Evolutionary conservation across 1,139 yeast species (phyloP).

Genomic region (Geotrichum reessii): DNA sequence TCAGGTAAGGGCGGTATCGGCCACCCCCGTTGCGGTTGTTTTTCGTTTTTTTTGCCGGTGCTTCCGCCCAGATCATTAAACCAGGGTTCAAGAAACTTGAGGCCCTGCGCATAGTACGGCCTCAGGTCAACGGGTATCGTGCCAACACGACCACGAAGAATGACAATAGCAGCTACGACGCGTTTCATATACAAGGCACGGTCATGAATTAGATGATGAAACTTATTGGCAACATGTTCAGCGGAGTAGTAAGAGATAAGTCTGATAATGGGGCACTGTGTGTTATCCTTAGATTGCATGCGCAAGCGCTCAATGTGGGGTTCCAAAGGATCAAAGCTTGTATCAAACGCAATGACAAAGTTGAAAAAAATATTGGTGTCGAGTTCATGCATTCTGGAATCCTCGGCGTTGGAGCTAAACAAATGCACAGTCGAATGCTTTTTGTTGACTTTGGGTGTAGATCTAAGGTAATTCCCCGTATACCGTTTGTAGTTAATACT

Average conservation of each 20-base stretch:
- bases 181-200: constrained; percentile 44
- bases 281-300: constrained; percentile 25
- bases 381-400: constrained; percentile 15
- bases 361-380: constrained; percentile 41
- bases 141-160: constrained; percentile 77
- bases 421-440: constrained; percentile 32
- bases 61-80: constrained; percentile 34
- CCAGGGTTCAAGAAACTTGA: constrained; percentile 61
- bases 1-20: constrained; percentile 71
- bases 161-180: constrained; percentile 77
- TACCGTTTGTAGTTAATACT: constrained; percentile 60
- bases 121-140: constrained; percentile 71
- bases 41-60: constrained; percentile 6
- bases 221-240: constrained; percentile 49
- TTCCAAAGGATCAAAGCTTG: constrained; percentile 48
- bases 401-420: constrained; percentile 30
- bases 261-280: constrained; percentile 54
- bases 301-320: constrained; percentile 37
- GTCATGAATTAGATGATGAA: constrained; percentile 16
- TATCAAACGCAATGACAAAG: constrained; percentile 66
- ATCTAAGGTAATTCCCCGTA: constrained; percentile 44
- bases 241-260: constrained; percentile 73
- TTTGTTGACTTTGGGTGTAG: constrained; percentile 20
- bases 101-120: constrained; percentile 68
- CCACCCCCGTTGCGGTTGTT: constrained; percentile 44